Conservation (phyloP, 225 moss, liverwort and hornwort genomes). For the Pseudisothecium myosuroides region DNA sequence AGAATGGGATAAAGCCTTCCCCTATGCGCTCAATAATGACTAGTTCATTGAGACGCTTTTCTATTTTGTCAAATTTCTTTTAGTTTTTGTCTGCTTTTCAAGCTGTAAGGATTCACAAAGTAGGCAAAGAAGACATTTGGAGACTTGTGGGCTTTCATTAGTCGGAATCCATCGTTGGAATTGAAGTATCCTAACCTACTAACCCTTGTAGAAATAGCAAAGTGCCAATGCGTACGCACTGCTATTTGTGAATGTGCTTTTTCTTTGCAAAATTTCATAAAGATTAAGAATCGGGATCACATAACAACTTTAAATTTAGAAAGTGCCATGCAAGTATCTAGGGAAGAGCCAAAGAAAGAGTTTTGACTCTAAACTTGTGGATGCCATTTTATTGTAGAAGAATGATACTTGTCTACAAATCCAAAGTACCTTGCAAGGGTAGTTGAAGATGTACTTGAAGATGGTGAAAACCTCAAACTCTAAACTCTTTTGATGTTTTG, state of each 20-base stretch:
- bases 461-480: not conserved
- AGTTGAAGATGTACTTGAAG: not conserved
- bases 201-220: accelerated
- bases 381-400: not conserved
- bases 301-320: not conserved
- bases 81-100: not conserved
- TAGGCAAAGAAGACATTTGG: accelerated
- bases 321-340: not conserved
- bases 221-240: accelerated
- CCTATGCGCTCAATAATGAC: accelerated
- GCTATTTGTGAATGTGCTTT: accelerated
- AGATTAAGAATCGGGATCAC: not conserved
- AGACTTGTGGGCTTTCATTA: not conserved
- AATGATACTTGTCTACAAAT: not conserved
- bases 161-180: accelerated
- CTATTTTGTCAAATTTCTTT: too few relatives aligned
- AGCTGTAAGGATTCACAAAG: accelerated
- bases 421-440: accelerated
- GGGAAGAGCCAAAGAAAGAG: accelerated
- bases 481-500: not conserved
- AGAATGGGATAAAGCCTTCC: accelerated
- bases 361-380: not conserved
- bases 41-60: too few relatives aligned
- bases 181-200: not conserved
- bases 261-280: not conserved